These are phyloP conservation scores for Suillus paluster DNA, from an alignment of 768 basidiomycete genomes.

Conservation along the genomic window DNA sequence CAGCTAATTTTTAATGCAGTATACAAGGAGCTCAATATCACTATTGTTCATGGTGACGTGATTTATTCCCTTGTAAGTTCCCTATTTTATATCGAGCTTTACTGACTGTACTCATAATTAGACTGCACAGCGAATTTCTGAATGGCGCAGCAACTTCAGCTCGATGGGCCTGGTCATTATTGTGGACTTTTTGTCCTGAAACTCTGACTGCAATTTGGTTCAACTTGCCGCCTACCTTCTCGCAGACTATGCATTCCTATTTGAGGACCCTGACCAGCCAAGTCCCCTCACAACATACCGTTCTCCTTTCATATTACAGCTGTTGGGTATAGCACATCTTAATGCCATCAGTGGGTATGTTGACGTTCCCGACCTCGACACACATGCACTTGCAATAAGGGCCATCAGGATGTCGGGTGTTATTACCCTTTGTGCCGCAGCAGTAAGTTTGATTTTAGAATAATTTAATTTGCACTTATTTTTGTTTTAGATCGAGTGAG, in stretches of 20 bases:
- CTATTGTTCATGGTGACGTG: too few species aligned
- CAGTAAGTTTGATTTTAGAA: too few species aligned
- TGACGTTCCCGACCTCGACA: conserved; percentile 2
- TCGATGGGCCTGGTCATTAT: conserved; percentile 5
- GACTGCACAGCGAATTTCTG: conserved; percentile 1
- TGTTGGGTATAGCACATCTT: conserved; percentile 5
- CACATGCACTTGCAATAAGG: background rate
- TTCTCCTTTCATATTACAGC: conserved; percentile 4
- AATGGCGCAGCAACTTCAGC: conserved; percentile 13
- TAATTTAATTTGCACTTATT: too few species aligned
- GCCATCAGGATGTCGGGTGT: conserved; percentile 3
- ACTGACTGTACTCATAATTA: background rate
- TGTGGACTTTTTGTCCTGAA: background rate
- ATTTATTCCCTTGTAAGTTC: too few species aligned
- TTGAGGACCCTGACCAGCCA: background rate
- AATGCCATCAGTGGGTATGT: conserved; percentile 5
- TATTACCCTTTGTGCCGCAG: conserved; percentile 5
- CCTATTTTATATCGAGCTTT: background rate
- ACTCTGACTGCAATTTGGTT: background rate
- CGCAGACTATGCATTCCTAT: background rate
- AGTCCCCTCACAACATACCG: background rate
- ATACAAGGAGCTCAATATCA: too few species aligned
- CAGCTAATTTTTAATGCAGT: too few species aligned
- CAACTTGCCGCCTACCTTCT: too few species aligned
- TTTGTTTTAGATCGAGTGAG: too few species aligned